These are phyloP conservation scores for Termitomyces sp. DNA, from an alignment of 768 basidiomycete genomes.

Conservation along the genomic window DNA sequence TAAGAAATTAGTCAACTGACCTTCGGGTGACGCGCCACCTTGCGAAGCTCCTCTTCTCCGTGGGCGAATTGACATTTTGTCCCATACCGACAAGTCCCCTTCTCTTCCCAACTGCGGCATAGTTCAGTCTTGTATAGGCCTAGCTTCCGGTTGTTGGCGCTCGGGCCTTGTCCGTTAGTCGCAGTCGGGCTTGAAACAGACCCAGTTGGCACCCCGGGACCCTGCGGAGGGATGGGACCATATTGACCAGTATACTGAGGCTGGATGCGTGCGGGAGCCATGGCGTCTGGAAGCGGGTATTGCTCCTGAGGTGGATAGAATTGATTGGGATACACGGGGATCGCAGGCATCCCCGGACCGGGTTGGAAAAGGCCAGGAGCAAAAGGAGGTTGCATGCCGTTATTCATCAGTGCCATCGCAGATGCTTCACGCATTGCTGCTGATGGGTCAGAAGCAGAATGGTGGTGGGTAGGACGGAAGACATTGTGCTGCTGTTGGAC, in stretches of 20 bases:
- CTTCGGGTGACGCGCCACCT: conserved; percentile 86
- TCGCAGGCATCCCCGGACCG: conserved; percentile 44
- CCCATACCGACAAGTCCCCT: conserved; percentile 82
- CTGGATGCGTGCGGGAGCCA: conserved; percentile 60
- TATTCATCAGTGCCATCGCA: conserved; percentile 59
- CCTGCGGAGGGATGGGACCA: conserved; percentile 28
- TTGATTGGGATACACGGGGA: conserved; percentile 65
- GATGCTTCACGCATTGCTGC: conserved; percentile 68
- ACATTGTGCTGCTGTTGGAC: conserved; percentile 77
- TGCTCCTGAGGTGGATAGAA: conserved; percentile 63
- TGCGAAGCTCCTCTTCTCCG: conserved; percentile 83
- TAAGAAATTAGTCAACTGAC: conserved; percentile 34
- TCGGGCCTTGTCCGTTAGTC: conserved; percentile 60
- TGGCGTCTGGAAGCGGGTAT: conserved; percentile 44
- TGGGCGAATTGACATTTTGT: conserved; percentile 92
- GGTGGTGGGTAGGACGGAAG: conserved; percentile 74
- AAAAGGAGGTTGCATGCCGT: conserved; percentile 50
- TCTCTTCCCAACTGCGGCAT: conserved; percentile 92
- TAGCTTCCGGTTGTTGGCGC: conserved; percentile 88
- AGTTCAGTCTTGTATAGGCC: conserved; percentile 90
- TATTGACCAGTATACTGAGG: conserved; percentile 59
- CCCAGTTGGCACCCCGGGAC: conserved; percentile 24
- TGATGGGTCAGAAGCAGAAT: conserved; percentile 81
- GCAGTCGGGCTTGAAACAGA: conserved; percentile 41
- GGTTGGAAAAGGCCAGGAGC: conserved; percentile 56